phyloP scores from a whole-genome alignment of 1,284 basidiomycete species.

The Gymnopus androsaceus region DNA sequence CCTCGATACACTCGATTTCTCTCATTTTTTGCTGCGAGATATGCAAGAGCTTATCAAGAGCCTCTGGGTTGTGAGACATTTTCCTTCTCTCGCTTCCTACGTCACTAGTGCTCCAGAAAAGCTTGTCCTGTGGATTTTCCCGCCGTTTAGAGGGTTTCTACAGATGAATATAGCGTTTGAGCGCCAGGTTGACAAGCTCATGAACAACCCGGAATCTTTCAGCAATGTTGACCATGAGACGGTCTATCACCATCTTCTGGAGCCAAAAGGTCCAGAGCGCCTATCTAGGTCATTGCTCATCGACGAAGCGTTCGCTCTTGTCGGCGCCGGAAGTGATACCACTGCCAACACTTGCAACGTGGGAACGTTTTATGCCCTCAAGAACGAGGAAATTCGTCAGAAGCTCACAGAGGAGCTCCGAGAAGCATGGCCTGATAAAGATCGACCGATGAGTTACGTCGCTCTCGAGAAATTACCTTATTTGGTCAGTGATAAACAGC shows the following conservation, averaged over 20 bases:
- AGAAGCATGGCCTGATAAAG: conserved; percentile 26
- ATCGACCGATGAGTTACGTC: conserved; percentile 20
- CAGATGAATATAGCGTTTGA: conserved; percentile 22
- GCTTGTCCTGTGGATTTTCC: not conserved
- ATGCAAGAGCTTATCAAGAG: not conserved
- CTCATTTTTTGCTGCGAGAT: conserved; percentile 1
- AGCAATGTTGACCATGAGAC: conserved; percentile 26
- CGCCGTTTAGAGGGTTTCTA: not conserved
- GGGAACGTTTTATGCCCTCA: conserved; percentile 9
- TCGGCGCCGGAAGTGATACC: conserved; percentile 10
- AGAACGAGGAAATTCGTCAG: not conserved
- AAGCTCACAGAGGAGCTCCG: conserved; percentile 6
- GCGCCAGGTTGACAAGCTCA: conserved; percentile 34
- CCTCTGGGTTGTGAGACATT: conserved; percentile 7
- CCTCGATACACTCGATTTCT: conserved; percentile 6
- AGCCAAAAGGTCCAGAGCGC: conserved; percentile 11
- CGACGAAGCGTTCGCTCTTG: conserved; percentile 26
- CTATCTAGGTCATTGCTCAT: conserved; percentile 21
- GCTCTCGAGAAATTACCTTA: conserved; percentile 36
- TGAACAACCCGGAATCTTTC: conserved; percentile 27
- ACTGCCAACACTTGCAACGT: conserved; percentile 4
- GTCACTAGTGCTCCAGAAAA: not conserved
- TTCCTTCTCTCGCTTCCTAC: not conserved
- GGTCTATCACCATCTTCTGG: conserved; percentile 30
- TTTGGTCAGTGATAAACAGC: conserved; percentile 21